Base-by-base conservation (phyloP, 139 green algal genomes). In the Coccomyxa sp. region DNA sequence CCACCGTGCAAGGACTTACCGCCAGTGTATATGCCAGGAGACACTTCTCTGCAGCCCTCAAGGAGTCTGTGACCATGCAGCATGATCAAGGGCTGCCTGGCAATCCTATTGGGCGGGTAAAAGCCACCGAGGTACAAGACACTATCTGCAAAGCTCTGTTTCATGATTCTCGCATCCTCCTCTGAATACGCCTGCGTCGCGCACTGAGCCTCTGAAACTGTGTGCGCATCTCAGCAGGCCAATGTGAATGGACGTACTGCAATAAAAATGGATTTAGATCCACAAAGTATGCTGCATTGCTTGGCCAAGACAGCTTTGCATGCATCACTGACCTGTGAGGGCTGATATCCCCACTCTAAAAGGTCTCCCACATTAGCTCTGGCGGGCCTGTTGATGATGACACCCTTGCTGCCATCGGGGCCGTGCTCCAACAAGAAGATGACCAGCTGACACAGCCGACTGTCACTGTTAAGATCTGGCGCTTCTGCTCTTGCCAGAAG, bases 351-450 rank as follows among this genome's bases (percentile, higher is more conserved):
- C 55, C 58, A 80, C 55, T 79, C 82, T 0, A 50, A 31, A 10
- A 81, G 31, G 10, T 81, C 54, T 7, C 81, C 82, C 77, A 93
- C 68, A 16, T 77, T 81, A 34, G 90, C 74, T 38, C 74, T 74
- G 22, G 81, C 89, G 34, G 90, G 90, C 0, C 88, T 74, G 81
- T 94, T 94, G 29, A 94, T 77, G 24, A 94, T 87, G 6, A 94
- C 72, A 0, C 88, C 90, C 39, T 91, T 70, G 33, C 64, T 84
- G 50, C 90, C 90, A n/a, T 75, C 29, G 0, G 70, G 10, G n/a
- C 55, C 77, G 58, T 94, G 85, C 58, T 84, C 73, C 34, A 90
- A 75, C 27, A 94, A 55, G 27, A 94, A 74, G 0, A 92, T 76
- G 2, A 94, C 90, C 24, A 79, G 55, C 85, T 94, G 81, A 81